phyloP scores from a whole-genome alignment of 305 asterid species.

The Withania somnifera region DNA sequence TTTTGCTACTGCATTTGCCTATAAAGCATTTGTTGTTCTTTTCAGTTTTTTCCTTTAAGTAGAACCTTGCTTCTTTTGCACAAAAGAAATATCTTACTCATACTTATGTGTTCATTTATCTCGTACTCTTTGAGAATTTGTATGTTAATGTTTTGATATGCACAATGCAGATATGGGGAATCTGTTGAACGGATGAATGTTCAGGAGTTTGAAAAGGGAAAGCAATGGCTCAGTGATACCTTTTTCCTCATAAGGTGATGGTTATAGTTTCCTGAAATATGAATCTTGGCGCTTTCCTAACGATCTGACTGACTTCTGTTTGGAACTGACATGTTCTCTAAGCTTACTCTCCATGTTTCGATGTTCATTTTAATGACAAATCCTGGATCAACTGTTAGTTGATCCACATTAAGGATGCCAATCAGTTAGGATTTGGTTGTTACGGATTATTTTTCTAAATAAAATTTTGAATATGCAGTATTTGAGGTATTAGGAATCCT shows the following conservation, averaged over 20 bases:
- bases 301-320: background rate
- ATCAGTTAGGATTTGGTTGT: no score
- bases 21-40: background rate
- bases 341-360: background rate
- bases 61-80: background rate
- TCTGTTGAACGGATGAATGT: conserved; percentile 48
- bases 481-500: background rate
- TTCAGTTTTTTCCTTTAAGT: background rate
- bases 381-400: background rate
- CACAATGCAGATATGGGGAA: conserved; percentile 53
- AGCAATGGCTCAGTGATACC: conserved; percentile 81
- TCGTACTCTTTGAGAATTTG: background rate
- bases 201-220: conserved; percentile 77
- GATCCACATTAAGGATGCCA: background rate
- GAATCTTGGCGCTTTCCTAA: background rate
- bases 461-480: background rate
- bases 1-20: background rate
- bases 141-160: background rate
- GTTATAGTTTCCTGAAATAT: background rate
- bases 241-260: conserved; percentile 69
- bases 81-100: background rate
- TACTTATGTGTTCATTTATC: background rate
- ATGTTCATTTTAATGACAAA: background rate
- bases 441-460: no score
- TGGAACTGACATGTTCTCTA: background rate